Percentiles rank a stretch among this genome's conserved stretches.
These are phyloP conservation scores for Elaeis oleifera DNA, from an alignment of 202 grass and related monocot genomes.

Conservation along the genomic window DNA sequence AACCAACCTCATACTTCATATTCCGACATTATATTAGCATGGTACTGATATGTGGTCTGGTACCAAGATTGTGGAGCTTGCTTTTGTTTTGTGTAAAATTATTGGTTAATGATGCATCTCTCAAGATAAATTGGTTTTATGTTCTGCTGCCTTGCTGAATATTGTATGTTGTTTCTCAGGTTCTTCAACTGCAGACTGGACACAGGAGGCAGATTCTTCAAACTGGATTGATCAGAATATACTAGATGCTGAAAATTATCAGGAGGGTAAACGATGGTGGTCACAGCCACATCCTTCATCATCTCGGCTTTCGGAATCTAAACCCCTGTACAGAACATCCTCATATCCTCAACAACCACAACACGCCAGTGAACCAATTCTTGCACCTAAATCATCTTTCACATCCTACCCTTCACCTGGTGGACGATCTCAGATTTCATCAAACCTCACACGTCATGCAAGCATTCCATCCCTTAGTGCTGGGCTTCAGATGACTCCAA, in stretches of 20 bases:
- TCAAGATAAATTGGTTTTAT: not conserved
- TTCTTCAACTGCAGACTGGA: slow-evolving; percentile 67
- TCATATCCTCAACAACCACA: slow-evolving; percentile 65
- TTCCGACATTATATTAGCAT: too few relatives aligned
- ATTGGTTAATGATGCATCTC: not conserved
- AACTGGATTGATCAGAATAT: slow-evolving; percentile 49
- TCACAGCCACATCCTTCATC: slow-evolving; percentile 34
- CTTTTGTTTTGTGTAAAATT: too few relatives aligned
- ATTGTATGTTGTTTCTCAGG: slow-evolving; percentile 33
- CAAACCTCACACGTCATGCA: slow-evolving; percentile 53
- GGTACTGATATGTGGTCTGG: too few relatives aligned
- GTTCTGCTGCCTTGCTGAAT: slow-evolving; percentile 18
- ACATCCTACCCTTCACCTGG: slow-evolving; percentile 49
- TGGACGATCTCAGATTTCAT: slow-evolving; percentile 35
- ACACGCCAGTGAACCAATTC: slow-evolving; percentile 46
- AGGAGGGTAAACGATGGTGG: slow-evolving; percentile 52
- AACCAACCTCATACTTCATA: too few relatives aligned
- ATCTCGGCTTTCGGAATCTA: slow-evolving; percentile 33
- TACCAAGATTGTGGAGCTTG: too few relatives aligned
- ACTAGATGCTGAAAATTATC: slow-evolving; percentile 23
- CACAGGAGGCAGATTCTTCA: slow-evolving; percentile 41
- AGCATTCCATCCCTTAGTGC: slow-evolving; percentile 67
- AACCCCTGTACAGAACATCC: slow-evolving; percentile 56
- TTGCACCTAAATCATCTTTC: slow-evolving; percentile 37
- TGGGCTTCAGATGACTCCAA: slow-evolving; percentile 38